These are phyloP conservation scores for cucumber (Cucumis sativus) DNA, from an alignment of 306 rosid species.

Conservation along the genomic window DNA sequence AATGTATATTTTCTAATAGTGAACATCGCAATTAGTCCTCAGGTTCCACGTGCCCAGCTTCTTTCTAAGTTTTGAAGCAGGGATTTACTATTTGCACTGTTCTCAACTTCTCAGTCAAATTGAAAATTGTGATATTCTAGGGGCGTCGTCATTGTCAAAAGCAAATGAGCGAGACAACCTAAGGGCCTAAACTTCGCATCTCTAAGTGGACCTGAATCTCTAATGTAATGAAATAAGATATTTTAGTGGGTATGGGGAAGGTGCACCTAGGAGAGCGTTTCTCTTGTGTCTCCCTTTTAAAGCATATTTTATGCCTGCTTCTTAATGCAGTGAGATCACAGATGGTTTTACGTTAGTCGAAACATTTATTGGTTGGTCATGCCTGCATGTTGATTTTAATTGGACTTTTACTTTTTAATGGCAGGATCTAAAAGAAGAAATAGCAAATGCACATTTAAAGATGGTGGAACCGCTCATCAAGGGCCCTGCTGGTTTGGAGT, in stretches of 20 bases:
- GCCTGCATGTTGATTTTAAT: background rate
- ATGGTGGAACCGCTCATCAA: constrained; percentile 27
- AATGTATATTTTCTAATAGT: background rate
- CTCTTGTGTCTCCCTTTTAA: background rate
- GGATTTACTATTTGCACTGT: background rate
- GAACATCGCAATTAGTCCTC: background rate
- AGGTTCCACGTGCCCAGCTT: background rate
- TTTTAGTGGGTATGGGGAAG: background rate
- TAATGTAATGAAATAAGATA: background rate
- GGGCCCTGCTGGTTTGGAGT: constrained; percentile 23
- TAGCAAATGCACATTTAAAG: constrained; percentile 21
- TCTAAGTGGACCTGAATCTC: background rate
- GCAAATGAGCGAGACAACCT: background rate
- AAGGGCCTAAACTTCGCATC: background rate
- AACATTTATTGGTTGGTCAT: background rate
- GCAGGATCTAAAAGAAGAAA: constrained; percentile 27
- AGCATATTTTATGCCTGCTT: background rate
- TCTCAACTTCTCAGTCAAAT: background rate
- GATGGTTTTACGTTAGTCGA: background rate
- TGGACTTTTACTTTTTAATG: background rate
- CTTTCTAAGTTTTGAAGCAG: background rate
- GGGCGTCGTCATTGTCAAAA: background rate
- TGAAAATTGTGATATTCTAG: background rate
- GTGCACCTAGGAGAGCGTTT: background rate
- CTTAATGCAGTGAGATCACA: background rate